Base-by-base conservation (phyloP, 2,329 filamentous ascomycete species). In the Thelonectria blattea region DNA sequence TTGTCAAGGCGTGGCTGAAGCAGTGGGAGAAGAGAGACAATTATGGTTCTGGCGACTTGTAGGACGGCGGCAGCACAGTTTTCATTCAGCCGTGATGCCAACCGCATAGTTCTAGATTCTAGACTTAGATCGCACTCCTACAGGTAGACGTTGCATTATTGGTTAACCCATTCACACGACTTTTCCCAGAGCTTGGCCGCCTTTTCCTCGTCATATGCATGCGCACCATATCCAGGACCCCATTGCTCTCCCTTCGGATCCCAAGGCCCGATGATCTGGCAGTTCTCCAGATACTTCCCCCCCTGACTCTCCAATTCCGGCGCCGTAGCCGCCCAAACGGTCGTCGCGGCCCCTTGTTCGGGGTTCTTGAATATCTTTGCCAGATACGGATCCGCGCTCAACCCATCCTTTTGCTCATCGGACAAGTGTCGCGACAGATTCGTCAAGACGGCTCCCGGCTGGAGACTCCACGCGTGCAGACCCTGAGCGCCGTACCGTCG, bases 1-100 rank as follows among this genome's bases (percentile, higher is more conserved):
- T 91, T 73, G 90, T 91, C 9, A 78, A 83, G 66, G 81, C 79
- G 48, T 93, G 91, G 91, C 70, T 93, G 76, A 68, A 81, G 61
- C 86, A 90, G 70, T 91, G 85, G 82, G 49, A 70, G 12, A 58
- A 65, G 59, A 66, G 68, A 18, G 56, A 22, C 2, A 20, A 10
- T 1, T 18, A 56, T 14, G 47, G 45, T 15, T 30, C 53, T 49
- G 43, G 34, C 6, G 58, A 61, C 9, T 34, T 61, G 43, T 61
- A 61, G 45, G 46, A 24, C 17, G n/a, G 8, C 22, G 15, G 10
- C 20, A 47, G 20, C n/a, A n/a, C n/a, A 24, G 27, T 30, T 9
- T 30, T 24, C 2, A 47, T 47, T 14, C 11, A 14, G 3, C 34
- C 34, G 4, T 37, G 34, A 15, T 5, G 34, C 8, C 6, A 37